Evolutionary conservation across 2,329 filamentous ascomycete genomes (phyloP).

Genomic region (Teratosphaeria zuluensis): DNA sequence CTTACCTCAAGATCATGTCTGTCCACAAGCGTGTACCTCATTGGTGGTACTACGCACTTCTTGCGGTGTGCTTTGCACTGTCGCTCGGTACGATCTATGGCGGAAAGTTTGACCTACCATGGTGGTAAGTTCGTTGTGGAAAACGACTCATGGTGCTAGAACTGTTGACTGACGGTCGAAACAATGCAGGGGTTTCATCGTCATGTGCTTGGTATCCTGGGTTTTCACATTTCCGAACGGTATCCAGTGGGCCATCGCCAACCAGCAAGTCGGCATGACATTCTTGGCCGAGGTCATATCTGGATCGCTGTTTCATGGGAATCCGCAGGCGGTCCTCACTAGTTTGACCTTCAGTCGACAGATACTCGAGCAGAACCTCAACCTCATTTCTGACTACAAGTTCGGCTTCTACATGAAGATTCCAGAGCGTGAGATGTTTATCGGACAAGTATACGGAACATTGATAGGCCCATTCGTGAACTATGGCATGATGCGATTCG

Average conservation of each 20-base stretch:
- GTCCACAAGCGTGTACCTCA: slow-evolving; percentile 19
- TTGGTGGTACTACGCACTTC: slow-evolving; percentile 24
- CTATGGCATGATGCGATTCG: slow-evolving; percentile 2
- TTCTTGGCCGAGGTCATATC: slow-evolving; percentile 24
- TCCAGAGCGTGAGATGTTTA: slow-evolving; percentile 29
- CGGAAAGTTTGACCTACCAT: slow-evolving; percentile 19
- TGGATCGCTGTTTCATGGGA: slow-evolving; percentile 22
- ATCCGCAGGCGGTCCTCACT: slow-evolving; percentile 21
- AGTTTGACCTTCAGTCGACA: slow-evolving; percentile 26
- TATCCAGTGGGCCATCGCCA: slow-evolving; percentile 24
- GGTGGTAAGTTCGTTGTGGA: slow-evolving; percentile 4
- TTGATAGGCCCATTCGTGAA: slow-evolving; percentile 11
- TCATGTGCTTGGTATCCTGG: slow-evolving; percentile 18
- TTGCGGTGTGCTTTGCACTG: slow-evolving; percentile 17
- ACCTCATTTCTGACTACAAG: slow-evolving; percentile 28
- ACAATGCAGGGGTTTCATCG: slow-evolving; percentile 20
- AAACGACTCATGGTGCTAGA: too few relatives aligned
- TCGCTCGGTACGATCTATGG: slow-evolving; percentile 21
- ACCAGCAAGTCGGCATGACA: slow-evolving; percentile 22
- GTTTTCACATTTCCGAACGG: slow-evolving; percentile 24
- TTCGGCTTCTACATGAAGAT: slow-evolving; percentile 33
- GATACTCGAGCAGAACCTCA: slow-evolving; percentile 27
- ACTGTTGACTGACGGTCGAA: too few relatives aligned
- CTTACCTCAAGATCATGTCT: slow-evolving; percentile 25
- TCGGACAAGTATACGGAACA: slow-evolving; percentile 27